Evolutionary conservation across 2,329 filamentous ascomycete genomes (phyloP).

Genomic region (Diaporthe aspalathi): DNA sequence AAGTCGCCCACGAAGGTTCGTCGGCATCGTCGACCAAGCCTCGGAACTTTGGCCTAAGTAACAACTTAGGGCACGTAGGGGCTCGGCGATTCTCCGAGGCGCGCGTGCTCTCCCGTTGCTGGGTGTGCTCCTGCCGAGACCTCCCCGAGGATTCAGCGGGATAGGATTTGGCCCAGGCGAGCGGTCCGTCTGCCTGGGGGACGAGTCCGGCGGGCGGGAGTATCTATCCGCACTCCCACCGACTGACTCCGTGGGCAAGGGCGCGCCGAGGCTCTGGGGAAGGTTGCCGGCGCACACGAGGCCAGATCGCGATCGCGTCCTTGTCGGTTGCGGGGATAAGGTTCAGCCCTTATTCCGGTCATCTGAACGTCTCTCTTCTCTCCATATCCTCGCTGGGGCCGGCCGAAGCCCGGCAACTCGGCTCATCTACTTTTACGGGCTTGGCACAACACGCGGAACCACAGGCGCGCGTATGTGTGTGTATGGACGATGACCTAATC

Average conservation of each 20-base stretch:
- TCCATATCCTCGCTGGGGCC: not conserved
- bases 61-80: not conserved
- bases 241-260: too few relatives aligned
- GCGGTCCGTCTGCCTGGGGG: too few relatives aligned
- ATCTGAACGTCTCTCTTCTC: slow-evolving; percentile 12
- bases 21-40: slow-evolving; percentile 16
- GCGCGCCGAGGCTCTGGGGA: not conserved
- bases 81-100: slow-evolving; percentile 19
- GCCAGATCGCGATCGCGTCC: not conserved
- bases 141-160: slow-evolving; percentile 14
- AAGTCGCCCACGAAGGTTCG: slow-evolving; percentile 1
- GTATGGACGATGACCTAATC: not conserved
- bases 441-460: not conserved
- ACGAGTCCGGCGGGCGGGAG: too few relatives aligned
- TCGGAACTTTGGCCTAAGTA: not conserved
- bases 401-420: slow-evolving; percentile 27
- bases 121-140: not conserved
- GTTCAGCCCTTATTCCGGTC: slow-evolving; percentile 27
- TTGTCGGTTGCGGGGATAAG: not conserved
- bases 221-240: too few relatives aligned
- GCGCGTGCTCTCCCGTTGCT: not conserved
- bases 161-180: too few relatives aligned
- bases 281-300: not conserved
- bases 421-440: slow-evolving; percentile 12
- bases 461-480: slow-evolving; percentile 17